Evolutionary conservation across 2,329 filamentous ascomycete genomes (phyloP), one percentile per base, ranked within the genome.

Genomic region (Thyridium curvatum): DNA sequence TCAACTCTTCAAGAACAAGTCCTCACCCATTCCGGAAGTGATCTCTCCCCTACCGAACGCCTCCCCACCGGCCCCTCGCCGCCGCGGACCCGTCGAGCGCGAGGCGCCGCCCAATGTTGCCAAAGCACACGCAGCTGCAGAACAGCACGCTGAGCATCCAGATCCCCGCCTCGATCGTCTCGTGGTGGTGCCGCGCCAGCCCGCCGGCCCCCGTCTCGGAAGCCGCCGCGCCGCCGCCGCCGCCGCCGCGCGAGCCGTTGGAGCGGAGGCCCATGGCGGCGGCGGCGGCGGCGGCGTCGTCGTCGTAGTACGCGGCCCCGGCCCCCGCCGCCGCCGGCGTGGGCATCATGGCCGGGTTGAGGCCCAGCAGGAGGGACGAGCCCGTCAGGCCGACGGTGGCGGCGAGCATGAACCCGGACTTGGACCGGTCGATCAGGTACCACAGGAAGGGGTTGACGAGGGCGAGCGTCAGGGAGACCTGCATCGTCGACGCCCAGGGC

Each of bases 111-210:
- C 93, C 93, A 54, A 98, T 88, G 56, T 95, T 97, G 10, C 93
- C 93, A 69, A 98, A 96, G 62, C 90, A 96, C 9, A 97, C 79
- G 50, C 87, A 89, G 54, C 87, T 94, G 63, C 93, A 96, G 58
- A 96, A 98, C 37, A 98, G 65, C 18, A 97, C 89, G 54, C 88
- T 95, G 17, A 91, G 72, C 54, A 95, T 84, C 91, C 93, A 98
- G 4, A 89, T 86, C 12, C 81, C 82, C 14, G 84, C 75, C 41
- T 84, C 86, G 2, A 89, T 59, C 7, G 69, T 79, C 50, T 86
- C 77, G 37, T 79, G 74, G 38, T n/a, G n/a, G n/a, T n/a, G n/a
- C n/a, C 66, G 76, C 41, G 74, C 74, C 43, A 45, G 29, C 17
- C 40, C 32, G 32, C 35, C 38, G n/a, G 15, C 29, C 28, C 18